phyloP scores from a whole-genome alignment of 2,329 filamentous ascomycete genomes.

The Cladosporium phlei region DNA sequence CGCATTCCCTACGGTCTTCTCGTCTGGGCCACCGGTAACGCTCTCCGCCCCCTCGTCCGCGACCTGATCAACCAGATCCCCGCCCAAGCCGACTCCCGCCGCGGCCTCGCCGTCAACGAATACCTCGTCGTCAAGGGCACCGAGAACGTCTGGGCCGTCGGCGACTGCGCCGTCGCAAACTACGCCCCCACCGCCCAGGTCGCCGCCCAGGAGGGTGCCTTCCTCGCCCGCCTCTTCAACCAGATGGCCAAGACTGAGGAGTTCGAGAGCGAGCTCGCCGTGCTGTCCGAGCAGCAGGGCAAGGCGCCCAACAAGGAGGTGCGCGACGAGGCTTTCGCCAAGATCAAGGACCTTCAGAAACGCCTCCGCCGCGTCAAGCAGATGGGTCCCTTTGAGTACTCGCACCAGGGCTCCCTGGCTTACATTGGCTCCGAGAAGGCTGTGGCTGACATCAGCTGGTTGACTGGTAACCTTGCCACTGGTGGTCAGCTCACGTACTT shows the following conservation, averaged over 20 bases:
- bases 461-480: conserved; percentile 91
- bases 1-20: conserved; percentile 89
- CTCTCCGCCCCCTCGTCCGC: conserved; percentile 79
- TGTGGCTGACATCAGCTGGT: conserved; percentile 94
- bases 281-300: conserved; percentile 58
- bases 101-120: conserved; percentile 94
- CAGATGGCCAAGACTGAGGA: conserved; percentile 93
- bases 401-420: conserved; percentile 90
- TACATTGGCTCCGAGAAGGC: conserved; percentile 99
- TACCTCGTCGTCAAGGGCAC: conserved; percentile 97
- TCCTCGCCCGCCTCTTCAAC: conserved; percentile 94
- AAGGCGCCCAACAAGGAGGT: conserved; percentile 62
- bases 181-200: conserved; percentile 98
- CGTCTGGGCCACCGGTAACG: conserved; percentile 97
- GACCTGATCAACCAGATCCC: conserved; percentile 90
- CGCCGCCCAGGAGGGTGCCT: conserved; percentile 88
- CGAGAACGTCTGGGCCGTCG: conserved; percentile 95
- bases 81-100: conserved; percentile 89
- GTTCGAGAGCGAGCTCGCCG: conserved; percentile 69
- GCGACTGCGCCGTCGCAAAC: conserved; percentile 94
- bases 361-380: conserved; percentile 85
- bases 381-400: conserved; percentile 97
- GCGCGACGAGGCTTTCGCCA: conserved; percentile 55
- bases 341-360: conserved; percentile 84
- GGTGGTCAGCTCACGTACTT: conserved; percentile 87